phyloP scores from a whole-genome alignment of 208 protist species.

The Leishmania gerbilli region DNA sequence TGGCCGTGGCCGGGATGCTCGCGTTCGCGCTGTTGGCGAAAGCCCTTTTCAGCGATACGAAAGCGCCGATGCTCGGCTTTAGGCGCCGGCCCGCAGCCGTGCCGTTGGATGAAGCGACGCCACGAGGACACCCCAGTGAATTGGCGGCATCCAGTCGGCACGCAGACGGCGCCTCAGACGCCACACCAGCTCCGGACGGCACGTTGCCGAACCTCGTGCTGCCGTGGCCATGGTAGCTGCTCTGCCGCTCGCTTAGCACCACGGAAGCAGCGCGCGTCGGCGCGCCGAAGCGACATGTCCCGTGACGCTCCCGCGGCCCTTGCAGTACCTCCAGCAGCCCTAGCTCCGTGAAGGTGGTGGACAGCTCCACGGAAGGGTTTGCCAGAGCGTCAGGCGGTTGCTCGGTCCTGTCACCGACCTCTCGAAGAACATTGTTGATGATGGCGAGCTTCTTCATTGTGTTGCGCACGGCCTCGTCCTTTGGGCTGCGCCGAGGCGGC shows the following conservation, averaged over 20 bases:
- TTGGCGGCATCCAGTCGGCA: neutral
- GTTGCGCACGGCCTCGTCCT: conserved; percentile 37
- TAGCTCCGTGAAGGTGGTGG: conserved; percentile 66
- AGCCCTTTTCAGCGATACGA: conserved; percentile 3
- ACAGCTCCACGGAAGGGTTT: conserved; percentile 41
- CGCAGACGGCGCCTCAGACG: neutral
- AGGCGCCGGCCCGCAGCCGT: conserved; percentile 17
- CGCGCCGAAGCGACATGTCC: neutral
- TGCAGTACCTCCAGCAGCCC: conserved; percentile 47
- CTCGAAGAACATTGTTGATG: conserved; percentile 62
- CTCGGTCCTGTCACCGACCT: conserved; percentile 16
- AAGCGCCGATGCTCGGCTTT: conserved; percentile 13
- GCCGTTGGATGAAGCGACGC: neutral
- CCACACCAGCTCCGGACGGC: neutral
- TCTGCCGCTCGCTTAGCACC: neutral
- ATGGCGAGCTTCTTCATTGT: conserved; percentile 57
- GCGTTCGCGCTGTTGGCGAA: neutral
- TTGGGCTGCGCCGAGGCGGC: conserved; percentile 53
- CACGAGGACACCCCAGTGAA: neutral
- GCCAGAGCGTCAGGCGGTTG: conserved; percentile 21
- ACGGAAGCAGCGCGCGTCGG: neutral
- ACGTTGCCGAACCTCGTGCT: conserved; percentile 2
- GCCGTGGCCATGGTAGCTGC: neutral
- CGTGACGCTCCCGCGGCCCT: neutral
- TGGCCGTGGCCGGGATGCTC: conserved; percentile 3